Percentiles rank a stretch among this genome's conserved stretches.
Conservation (phyloP, 371 early-diverging fungal genomes). For the Rhizopus arrhizus region DNA sequence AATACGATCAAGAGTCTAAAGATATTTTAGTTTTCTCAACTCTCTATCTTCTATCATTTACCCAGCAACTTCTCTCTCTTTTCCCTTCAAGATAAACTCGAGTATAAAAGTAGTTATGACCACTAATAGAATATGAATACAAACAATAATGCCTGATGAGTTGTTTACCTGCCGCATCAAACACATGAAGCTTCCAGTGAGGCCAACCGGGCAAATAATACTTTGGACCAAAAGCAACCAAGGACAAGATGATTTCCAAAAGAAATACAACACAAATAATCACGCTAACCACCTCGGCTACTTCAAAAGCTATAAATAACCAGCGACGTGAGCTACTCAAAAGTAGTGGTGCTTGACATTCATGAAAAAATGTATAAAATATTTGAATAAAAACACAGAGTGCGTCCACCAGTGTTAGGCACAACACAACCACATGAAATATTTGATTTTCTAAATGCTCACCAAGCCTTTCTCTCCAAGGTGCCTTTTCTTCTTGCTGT, state of each 20-base stretch:
- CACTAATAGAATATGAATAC: conserved; percentile 23
- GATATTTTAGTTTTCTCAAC: conserved; percentile 3
- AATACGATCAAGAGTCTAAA: conserved; percentile 45
- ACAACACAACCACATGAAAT: conserved; percentile 37
- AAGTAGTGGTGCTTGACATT: conserved; percentile 22
- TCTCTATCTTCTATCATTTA: conserved; percentile 17
- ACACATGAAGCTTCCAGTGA: conserved; percentile 51
- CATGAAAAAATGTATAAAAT: conserved; percentile 35
- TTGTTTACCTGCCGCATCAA: conserved; percentile 45
- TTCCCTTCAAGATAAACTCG: conserved; percentile 48
- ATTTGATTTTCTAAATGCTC: conserved; percentile 37
- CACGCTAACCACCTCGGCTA: conserved; percentile 38
- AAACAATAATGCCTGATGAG: neutral
- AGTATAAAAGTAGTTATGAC: conserved; percentile 44
- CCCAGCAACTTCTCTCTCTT: conserved; percentile 56
- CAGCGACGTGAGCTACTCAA: conserved; percentile 4
- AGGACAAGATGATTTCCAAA: conserved; percentile 35
- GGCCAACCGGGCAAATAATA: conserved; percentile 46
- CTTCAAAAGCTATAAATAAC: conserved; percentile 31
- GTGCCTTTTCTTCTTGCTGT: neutral
- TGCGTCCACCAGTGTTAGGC: conserved; percentile 40
- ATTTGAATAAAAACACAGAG: conserved; percentile 41
- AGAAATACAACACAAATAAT: conserved; percentile 42
- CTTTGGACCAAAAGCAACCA: conserved; percentile 48
- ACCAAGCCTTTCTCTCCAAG: conserved; percentile 44